Percentiles rank a stretch among this genome's conserved stretches.
These are phyloP conservation scores for Colletotrichum acutatum DNA, from an alignment of 2,329 filamentous ascomycete species.

Conservation along the genomic window DNA sequence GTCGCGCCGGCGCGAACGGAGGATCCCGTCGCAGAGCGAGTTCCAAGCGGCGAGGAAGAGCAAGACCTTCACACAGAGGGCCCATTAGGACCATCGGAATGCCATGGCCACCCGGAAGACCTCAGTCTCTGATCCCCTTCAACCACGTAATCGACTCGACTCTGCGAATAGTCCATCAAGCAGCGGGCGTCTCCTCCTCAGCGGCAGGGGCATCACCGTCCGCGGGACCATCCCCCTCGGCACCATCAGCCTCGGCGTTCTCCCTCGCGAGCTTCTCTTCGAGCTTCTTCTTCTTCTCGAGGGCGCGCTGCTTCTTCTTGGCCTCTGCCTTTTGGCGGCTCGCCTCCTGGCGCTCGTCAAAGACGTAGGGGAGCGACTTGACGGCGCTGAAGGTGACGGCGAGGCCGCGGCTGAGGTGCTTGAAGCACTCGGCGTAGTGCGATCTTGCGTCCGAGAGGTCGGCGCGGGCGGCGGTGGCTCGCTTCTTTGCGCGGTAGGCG, in stretches of 20 bases:
- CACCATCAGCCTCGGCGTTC: slow-evolving; percentile 23
- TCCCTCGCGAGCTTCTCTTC: slow-evolving; percentile 46
- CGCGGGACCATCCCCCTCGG: slow-evolving; percentile 5
- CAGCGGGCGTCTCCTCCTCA: slow-evolving; percentile 2
- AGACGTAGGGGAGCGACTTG: slow-evolving; percentile 47
- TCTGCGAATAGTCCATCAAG: slow-evolving; percentile 27
- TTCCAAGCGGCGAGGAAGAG: background rate
- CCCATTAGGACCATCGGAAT: too few species aligned
- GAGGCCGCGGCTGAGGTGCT: slow-evolving; percentile 50
- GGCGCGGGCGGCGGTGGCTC: slow-evolving; percentile 50
- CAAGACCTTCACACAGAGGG: background rate
- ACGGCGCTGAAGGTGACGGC: slow-evolving; percentile 46
- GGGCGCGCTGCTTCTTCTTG: slow-evolving; percentile 43
- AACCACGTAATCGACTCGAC: slow-evolving; percentile 24
- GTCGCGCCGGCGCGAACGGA: background rate
- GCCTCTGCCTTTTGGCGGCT: slow-evolving; percentile 43
- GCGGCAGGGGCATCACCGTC: slow-evolving; percentile 6
- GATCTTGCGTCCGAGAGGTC: slow-evolving; percentile 50
- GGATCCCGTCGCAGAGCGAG: slow-evolving; percentile 15
- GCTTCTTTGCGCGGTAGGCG: slow-evolving; percentile 54
- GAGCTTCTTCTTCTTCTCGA: slow-evolving; percentile 49
- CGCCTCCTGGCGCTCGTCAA: slow-evolving; percentile 50
- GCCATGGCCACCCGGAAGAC: too few species aligned
- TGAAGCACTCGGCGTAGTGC: slow-evolving; percentile 50
- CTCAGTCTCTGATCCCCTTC: slow-evolving; percentile 1